Conservation (phyloP, 129 eudicot genomes). For the Oenanthe sinensis region DNA sequence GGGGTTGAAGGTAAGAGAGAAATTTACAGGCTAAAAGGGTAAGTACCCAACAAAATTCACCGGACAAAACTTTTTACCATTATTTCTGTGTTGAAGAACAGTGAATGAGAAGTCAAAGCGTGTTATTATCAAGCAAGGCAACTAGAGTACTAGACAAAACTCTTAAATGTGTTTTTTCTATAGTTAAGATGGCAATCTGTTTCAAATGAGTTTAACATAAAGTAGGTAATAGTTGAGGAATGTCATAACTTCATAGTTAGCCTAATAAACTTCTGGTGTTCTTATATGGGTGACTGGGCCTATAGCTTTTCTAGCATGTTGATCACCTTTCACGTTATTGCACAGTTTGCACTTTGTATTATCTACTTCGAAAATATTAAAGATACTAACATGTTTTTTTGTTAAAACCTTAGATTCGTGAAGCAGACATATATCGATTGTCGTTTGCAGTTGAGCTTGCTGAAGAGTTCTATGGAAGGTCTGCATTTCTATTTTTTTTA, state of each 20-base stretch:
- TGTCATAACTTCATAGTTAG: neutral
- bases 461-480: slow-evolving; percentile 99
- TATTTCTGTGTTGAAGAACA: neutral
- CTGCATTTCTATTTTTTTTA: slow-evolving; percentile 13
- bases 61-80: neutral
- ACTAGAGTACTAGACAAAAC: neutral
- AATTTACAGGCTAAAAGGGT: neutral
- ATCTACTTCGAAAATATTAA: neutral
- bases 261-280: neutral
- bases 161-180: neutral
- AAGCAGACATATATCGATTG: slow-evolving; percentile 91
- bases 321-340: neutral
- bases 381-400: neutral
- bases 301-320: neutral
- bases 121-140: neutral
- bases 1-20: neutral
- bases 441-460: slow-evolving; percentile 99
- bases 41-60: neutral
- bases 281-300: neutral
- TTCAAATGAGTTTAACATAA: neutral
- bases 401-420: slow-evolving; percentile 61
- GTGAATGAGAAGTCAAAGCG: neutral
- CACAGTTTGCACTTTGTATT: neutral
- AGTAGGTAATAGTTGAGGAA: neutral
- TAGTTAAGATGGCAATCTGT: neutral